These are phyloP conservation scores for Penicillium parvum DNA, from an alignment of 495 filamentous ascomycete genomes.

Conservation along the genomic window DNA sequence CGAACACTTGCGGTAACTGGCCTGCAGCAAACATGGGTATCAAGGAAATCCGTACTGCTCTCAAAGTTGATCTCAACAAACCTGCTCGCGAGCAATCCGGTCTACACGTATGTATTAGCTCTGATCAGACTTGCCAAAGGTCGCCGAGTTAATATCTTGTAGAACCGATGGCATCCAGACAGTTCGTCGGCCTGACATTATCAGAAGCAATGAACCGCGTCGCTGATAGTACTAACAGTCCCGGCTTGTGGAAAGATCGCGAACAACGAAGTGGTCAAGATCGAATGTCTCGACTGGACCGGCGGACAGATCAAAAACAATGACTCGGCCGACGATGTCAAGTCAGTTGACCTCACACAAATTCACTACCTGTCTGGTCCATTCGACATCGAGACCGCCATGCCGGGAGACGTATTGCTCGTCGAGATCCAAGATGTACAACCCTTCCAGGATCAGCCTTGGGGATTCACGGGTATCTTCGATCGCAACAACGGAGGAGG, in stretches of 20 bases:
- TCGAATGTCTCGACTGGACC: constrained; percentile 89
- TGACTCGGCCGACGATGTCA: constrained; percentile 84
- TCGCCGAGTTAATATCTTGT: constrained; percentile 2
- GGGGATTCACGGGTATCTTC: constrained; percentile 92
- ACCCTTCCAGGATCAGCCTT: constrained; percentile 79
- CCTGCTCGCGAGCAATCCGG: constrained; percentile 70
- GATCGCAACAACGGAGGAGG: constrained; percentile 81
- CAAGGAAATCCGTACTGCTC: constrained; percentile 63
- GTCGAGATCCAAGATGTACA: constrained; percentile 97
- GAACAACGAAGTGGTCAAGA: constrained; percentile 86
- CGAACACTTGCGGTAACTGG: too few relatives aligned
- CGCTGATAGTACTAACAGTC: constrained; percentile 46
- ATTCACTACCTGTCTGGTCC: constrained; percentile 89
- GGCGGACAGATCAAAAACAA: constrained; percentile 89
- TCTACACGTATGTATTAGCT: constrained; percentile 61
- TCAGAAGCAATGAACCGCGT: background rate
- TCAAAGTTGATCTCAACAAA: constrained; percentile 73
- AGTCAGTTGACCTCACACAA: constrained; percentile 76
- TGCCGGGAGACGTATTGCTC: constrained; percentile 80
- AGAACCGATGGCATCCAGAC: constrained; percentile 96
- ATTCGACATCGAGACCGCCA: constrained; percentile 82
- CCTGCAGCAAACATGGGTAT: constrained; percentile 47
- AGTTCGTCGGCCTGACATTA: constrained; percentile 42
- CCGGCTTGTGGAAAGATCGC: constrained; percentile 71
- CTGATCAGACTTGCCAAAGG: background rate